Conservation (phyloP, 2,329 filamentous ascomycete genomes). For the Orbilia quercus region DNA sequence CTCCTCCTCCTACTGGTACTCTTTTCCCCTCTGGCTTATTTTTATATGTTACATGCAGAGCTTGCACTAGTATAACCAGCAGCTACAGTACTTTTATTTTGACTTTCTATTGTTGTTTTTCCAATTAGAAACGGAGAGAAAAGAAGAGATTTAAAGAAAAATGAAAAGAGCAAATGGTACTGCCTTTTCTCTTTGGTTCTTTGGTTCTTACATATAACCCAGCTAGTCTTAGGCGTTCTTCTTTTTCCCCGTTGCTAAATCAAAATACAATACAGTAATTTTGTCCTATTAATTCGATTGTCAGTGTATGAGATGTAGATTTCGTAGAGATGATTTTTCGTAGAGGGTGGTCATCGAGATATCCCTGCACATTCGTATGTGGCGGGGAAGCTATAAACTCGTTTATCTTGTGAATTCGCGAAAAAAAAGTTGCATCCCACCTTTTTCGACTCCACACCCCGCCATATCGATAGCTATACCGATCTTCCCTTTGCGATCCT, state of each 20-base stretch:
- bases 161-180: constrained; percentile 4
- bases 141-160: not conserved
- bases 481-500: not conserved
- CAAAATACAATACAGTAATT: constrained; percentile 11
- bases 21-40: not conserved
- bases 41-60: constrained; percentile 12
- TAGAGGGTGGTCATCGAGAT: not conserved
- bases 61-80: constrained; percentile 11
- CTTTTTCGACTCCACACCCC: constrained; percentile 8
- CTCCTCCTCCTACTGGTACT: not conserved
- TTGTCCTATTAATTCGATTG: not conserved
- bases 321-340: not conserved
- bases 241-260: not conserved
- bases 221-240: constrained; percentile 15
- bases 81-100: not conserved
- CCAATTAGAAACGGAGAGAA: not conserved
- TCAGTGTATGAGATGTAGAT: not conserved
- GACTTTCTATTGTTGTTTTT: too few species aligned
- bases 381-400: not conserved
- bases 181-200: too few species aligned
- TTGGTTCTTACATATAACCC: constrained; percentile 12
- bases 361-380: not conserved
- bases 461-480: constrained; percentile 8
- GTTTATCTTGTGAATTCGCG: constrained; percentile 3
- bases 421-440: constrained; percentile 13